Evolutionary conservation across 2,329 filamentous ascomycete genomes (phyloP), one percentile per base, ranked within the genome.

Genomic region (Microascus cirrosus): DNA sequence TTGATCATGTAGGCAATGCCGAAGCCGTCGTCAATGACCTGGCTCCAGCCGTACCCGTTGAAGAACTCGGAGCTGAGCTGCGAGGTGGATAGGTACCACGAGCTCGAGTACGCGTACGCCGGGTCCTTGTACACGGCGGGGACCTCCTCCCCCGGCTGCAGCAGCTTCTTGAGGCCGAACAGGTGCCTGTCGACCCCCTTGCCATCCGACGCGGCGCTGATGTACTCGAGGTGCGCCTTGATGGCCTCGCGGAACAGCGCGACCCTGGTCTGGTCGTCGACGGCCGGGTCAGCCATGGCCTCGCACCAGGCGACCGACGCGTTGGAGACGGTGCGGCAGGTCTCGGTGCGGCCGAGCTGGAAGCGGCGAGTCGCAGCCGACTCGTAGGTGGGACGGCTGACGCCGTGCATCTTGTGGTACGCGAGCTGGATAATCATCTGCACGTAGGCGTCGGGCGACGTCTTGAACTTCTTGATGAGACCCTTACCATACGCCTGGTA

Each of bases 1-100:
- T 99, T 99, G 72, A 99, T 97, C 94, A 99, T 99, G 72, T 99
- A 99, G 45, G 94, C 94, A 69, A 99, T 95, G 63, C 94, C 94
- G 74, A 94, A 99, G 34, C 94, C 94, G 60, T 87, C 89, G 68
- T 97, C 92, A 58, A 97, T 88, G 56, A 99, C 94, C 77, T 99
- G 93, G 69, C 89, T 94, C 94, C 94, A 99, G 53, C 94, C 94
- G 73, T 99, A 99, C 25, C 95, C 94, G 71, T 99, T 99, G 75
- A 97, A 99, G 79, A 89, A 96, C 77, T 99, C 95, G 36, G 87
- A 92, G 74, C 88, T 94, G 70, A 99, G 77, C 77, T 99, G 95
- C 61, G 85, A 90, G 32, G 86, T 90, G 32, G 87, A 93, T 60
- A 99, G 78, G 74, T 85, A 96, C 94, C 94, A 99, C 15, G 86